These are phyloP conservation scores for Rubia peregrina DNA, from an alignment of 305 asterid species.

Conservation along the genomic window DNA sequence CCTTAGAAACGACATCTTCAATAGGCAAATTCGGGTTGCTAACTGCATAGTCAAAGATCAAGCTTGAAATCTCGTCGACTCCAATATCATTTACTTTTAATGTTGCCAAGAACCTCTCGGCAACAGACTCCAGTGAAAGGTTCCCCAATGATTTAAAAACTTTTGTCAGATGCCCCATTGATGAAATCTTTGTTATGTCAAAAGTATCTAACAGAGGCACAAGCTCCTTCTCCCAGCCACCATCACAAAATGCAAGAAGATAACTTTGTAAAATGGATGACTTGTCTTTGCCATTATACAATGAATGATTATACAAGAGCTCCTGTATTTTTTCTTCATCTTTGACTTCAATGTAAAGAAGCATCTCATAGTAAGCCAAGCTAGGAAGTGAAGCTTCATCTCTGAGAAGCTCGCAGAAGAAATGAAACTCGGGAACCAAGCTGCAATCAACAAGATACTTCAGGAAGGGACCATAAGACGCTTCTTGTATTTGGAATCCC, in stretches of 20 bases:
- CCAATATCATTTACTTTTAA: constrained; percentile 48
- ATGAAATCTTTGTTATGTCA: constrained; percentile 50
- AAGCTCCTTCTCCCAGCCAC: constrained; percentile 50
- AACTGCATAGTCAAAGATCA: constrained; percentile 47
- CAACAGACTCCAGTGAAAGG: constrained; percentile 46
- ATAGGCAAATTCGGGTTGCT: constrained; percentile 64
- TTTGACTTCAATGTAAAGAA: constrained; percentile 50
- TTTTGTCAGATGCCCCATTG: constrained; percentile 31
- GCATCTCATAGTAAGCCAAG: constrained; percentile 80
- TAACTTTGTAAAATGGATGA: constrained; percentile 45
- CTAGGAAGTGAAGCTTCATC: constrained; percentile 46
- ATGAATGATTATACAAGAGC: constrained; percentile 40
- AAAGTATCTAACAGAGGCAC: constrained; percentile 48
- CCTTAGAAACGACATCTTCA: constrained; percentile 50
- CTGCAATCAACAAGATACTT: constrained; percentile 56
- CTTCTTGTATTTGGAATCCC: constrained; percentile 63
- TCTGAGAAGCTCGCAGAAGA: constrained; percentile 48
- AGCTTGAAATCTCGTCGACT: constrained; percentile 50
- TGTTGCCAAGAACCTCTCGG: constrained; percentile 48
- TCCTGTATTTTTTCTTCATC: constrained; percentile 59
- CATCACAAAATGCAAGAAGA: constrained; percentile 59
- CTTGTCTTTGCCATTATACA: constrained; percentile 45
- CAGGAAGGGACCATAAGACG: constrained; percentile 57
- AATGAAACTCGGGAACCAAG: constrained; percentile 69
- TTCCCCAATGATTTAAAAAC: constrained; percentile 73